These are phyloP conservation scores for Tremellales sp. DNA, from an alignment of 1,284 basidiomycete genomes.

Conservation along the genomic window DNA sequence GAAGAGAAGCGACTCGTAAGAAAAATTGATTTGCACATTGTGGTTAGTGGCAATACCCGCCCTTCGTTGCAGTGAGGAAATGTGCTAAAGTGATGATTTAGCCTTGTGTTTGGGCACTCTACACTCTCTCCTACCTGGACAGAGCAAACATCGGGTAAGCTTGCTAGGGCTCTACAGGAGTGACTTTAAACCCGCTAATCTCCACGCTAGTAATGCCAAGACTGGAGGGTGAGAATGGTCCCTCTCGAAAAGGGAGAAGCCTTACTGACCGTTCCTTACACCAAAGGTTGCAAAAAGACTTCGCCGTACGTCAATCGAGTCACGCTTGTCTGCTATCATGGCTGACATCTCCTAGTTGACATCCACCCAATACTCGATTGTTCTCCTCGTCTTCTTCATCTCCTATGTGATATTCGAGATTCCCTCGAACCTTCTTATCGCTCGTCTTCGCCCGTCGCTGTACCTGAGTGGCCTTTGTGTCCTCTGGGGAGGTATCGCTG, in stretches of 20 bases:
- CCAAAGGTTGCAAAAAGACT: no score
- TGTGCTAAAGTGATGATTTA: conserved; percentile 1
- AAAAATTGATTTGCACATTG: conserved; percentile 41
- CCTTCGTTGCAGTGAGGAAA: background rate
- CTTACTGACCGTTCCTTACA: no score
- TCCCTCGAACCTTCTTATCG: conserved; percentile 18
- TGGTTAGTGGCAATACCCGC: conserved; percentile 20
- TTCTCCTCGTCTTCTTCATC: conserved; percentile 44
- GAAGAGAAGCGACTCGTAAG: conserved; percentile 39
- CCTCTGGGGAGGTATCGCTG: conserved; percentile 41
- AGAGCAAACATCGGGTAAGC: conserved; percentile 42
- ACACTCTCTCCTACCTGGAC: conserved; percentile 46
- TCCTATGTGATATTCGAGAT: conserved; percentile 48
- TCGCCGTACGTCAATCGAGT: no score
- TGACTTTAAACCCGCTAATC: background rate
- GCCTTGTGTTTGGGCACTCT: conserved; percentile 45
- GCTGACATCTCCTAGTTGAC: conserved; percentile 41
- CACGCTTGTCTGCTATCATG: no score
- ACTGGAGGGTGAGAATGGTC: conserved; percentile 37
- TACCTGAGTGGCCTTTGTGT: conserved; percentile 39
- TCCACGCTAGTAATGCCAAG: conserved; percentile 34
- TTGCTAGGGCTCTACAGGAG: background rate
- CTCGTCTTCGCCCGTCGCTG: conserved; percentile 36
- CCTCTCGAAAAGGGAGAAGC: no score
- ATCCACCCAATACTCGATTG: conserved; percentile 44